Conservation (phyloP, 2,329 filamentous ascomycete genomes). For the Phoma herbarum region DNA sequence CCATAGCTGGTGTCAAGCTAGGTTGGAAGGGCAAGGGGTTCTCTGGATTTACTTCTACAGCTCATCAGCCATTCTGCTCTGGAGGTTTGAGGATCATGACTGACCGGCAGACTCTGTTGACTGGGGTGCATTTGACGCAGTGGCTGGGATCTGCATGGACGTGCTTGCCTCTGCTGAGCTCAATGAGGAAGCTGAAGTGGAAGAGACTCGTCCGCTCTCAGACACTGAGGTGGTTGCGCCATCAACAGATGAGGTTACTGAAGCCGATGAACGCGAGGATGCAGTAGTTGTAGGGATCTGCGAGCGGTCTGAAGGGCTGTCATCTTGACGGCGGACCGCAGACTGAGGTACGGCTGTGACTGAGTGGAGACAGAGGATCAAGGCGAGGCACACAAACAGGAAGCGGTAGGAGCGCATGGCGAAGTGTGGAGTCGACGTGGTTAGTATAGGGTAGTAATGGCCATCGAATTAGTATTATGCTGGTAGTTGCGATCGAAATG, state of each 20-base stretch:
- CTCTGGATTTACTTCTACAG: constrained; percentile 21
- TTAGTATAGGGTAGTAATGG: constrained; percentile 26
- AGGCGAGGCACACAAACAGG: constrained; percentile 37
- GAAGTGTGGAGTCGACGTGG: constrained; percentile 19
- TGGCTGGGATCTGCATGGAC: constrained; percentile 27
- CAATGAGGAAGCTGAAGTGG: constrained; percentile 22
- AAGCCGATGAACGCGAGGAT: constrained; percentile 31
- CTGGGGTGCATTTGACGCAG: constrained; percentile 27
- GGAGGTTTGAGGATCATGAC: constrained; percentile 3
- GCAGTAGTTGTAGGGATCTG: constrained; percentile 24
- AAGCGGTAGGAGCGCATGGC: constrained; percentile 42
- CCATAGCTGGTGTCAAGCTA: constrained; percentile 79
- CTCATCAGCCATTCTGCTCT: neutral
- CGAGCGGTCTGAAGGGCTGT: constrained; percentile 26
- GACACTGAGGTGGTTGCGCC: constrained; percentile 22
- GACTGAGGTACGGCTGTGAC: constrained; percentile 33
- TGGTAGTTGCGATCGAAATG: constrained; percentile 12
- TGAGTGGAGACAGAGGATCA: constrained; percentile 39
- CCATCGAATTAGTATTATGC: constrained; percentile 40
- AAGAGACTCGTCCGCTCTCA: constrained; percentile 26
- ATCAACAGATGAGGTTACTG: constrained; percentile 19
- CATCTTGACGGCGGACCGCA: constrained; percentile 45
- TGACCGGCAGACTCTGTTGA: constrained; percentile 36
- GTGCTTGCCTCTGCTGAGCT: constrained; percentile 24
- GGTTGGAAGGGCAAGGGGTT: constrained; percentile 73